Evolutionary conservation across 805 yeast genomes (phyloP).

Genomic region (Candida fluviatilis): DNA sequence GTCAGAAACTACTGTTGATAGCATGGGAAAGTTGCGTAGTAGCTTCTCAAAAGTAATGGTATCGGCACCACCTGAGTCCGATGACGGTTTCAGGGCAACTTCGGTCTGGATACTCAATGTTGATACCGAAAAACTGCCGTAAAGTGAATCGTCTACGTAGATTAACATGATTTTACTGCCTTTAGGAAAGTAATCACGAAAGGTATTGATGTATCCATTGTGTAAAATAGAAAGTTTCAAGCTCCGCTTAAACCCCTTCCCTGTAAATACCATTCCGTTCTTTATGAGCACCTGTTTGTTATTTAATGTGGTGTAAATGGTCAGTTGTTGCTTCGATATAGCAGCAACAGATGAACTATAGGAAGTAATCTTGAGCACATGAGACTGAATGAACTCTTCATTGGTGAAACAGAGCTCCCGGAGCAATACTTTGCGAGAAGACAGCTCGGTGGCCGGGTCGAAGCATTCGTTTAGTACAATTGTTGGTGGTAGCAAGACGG

Average conservation of each 20-base stretch:
- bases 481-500: conserved; percentile 63
- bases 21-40: conserved; percentile 34
- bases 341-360: conserved; percentile 20
- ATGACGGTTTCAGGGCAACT: not conserved
- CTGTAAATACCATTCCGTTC: conserved; percentile 51
- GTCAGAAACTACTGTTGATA: conserved; percentile 37
- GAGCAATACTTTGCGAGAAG: conserved; percentile 28
- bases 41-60: conserved; percentile 32
- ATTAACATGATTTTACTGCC: conserved; percentile 55
- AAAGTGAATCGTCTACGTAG: conserved; percentile 52
- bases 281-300: conserved; percentile 53
- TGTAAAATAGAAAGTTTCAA: conserved; percentile 40
- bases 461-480: conserved; percentile 32
- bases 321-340: conserved; percentile 31
- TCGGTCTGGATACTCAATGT: not conserved
- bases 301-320: conserved; percentile 50
- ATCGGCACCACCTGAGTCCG: not conserved
- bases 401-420: conserved; percentile 49
- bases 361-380: conserved; percentile 43
- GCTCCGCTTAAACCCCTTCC: conserved; percentile 52
- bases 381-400: conserved; percentile 60
- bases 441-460: conserved; percentile 22
- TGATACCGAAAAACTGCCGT: conserved; percentile 30
- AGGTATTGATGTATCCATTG: conserved; percentile 48
- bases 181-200: conserved; percentile 56